These are phyloP conservation scores for Trametes coccinea DNA, from an alignment of 768 basidiomycete genomes.

Conservation along the genomic window DNA sequence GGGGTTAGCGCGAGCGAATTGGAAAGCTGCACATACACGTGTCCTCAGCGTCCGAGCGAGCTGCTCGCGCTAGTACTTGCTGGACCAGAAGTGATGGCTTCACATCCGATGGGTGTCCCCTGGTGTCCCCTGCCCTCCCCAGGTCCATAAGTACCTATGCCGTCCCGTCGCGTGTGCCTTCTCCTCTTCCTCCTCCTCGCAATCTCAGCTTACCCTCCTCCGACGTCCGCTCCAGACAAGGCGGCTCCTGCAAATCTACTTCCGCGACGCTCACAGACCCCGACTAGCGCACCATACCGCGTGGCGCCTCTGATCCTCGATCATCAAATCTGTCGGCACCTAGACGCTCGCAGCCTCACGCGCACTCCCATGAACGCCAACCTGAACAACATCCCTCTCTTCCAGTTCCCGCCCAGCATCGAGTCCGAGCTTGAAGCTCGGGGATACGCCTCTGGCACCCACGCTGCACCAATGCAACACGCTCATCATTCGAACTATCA, in stretches of 20 bases:
- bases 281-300: neutral
- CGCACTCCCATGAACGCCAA: neutral
- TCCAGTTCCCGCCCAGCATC: constrained; percentile 18
- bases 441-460: neutral
- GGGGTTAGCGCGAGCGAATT: neutral
- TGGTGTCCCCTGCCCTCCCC: neutral
- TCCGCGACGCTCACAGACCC: neutral
- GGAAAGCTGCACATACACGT: neutral
- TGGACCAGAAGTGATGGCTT: neutral
- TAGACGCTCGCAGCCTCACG: neutral
- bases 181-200: neutral
- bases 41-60: constrained; percentile 1
- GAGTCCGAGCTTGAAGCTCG: constrained; percentile 1
- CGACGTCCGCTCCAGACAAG: neutral
- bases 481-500: too few species aligned
- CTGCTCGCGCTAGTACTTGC: neutral
- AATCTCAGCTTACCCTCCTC: neutral
- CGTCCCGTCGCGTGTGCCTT: neutral
- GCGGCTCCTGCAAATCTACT: neutral
- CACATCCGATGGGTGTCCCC: neutral
- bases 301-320: neutral
- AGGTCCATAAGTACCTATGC: neutral
- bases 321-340: too few species aligned
- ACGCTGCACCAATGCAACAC: neutral
- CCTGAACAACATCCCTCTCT: constrained; percentile 14